Base-by-base conservation (phyloP, 2,329 filamentous ascomycete species). In the Chalara sp. region DNA sequence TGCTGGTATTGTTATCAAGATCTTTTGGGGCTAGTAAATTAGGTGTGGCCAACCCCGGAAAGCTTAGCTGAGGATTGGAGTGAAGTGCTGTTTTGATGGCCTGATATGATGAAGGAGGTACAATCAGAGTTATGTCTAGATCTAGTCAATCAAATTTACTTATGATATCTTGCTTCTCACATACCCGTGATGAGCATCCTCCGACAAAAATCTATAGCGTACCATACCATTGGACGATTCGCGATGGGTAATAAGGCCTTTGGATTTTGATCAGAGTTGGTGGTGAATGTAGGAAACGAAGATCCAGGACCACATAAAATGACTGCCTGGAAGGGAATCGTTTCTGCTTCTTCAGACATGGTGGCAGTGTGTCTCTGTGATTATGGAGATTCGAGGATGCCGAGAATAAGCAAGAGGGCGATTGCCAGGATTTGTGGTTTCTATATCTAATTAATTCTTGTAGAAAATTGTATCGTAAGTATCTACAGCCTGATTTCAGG, bases 171-270 rank as follows among this genome's bases (percentile, higher is more conserved):
- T 21, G 21, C 21, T 21, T 45, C 21, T 46, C 11, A 68, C 79
- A 68, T 68, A 87, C 86, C 76, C 63, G 84, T 87, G 58, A 91
- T 81, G 59, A 88, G 87, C 67, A 86, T 87, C 37, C 87, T 81
- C 64, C 89, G 87, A 69, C 87, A 92, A 71, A 89, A 92, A 62
- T 92, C 87, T 40, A 93, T 79, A 5, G 88, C 84, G 66, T 93
- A 93, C 86, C 89, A 92, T 44, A 93, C 84, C 88, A 93, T 93
- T 1, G 88, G 88, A 59, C 88, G 72, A 67, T 93, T 93, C 35
- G 88, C 88, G 53, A 93, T 86, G 5, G 88, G 88, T 6, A 93
- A 71, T 28, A 93, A 78, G 7, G 88, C 87, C 70, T 93, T 93
- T 7, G 88, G 87, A 54, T 87, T 84, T 64, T 91, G 85, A 69